Evolutionary conservation across 345 rosid genomes (phyloP).

Genomic region (Boechera retrofracta): DNA sequence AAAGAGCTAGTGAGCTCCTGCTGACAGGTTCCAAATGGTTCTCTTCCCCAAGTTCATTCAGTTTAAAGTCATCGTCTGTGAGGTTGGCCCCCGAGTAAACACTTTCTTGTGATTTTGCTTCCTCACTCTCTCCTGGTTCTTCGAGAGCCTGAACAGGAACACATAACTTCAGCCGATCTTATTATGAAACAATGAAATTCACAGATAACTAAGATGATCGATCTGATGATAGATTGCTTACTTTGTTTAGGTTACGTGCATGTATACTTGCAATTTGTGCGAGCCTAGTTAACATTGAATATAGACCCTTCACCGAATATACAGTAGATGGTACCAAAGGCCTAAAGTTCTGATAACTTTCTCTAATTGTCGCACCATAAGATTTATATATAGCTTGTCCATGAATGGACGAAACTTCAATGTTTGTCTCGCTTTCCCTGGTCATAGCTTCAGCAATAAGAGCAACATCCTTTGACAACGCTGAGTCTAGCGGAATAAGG

Average conservation of each 20-base stretch:
- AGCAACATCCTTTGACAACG: conserved; percentile 81
- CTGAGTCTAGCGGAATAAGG: conserved; percentile 79
- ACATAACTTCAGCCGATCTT: conserved; percentile 4
- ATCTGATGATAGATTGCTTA: conserved; percentile 43
- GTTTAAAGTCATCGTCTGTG: conserved; percentile 51
- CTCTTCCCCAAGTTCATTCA: conserved; percentile 52
- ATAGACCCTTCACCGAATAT: conserved; percentile 65
- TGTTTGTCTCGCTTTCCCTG: conserved; percentile 73
- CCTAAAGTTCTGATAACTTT: conserved; percentile 67
- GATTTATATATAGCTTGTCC: conserved; percentile 95
- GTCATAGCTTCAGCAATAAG: conserved; percentile 84
- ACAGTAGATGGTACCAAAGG: conserved; percentile 63
- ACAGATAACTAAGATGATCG: conserved; percentile 14
- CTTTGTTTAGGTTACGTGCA: conserved; percentile 88
- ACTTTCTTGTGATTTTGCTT: conserved; percentile 61
- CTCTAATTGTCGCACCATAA: conserved; percentile 72
- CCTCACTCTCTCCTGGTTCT: conserved; percentile 64
- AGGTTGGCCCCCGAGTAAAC: conserved; percentile 59
- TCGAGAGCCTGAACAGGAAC: conserved; percentile 65
- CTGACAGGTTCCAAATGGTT: conserved; percentile 51
- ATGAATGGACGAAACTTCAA: conserved; percentile 83
- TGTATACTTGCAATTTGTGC: conserved; percentile 87
- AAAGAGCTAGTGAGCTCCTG: conserved; percentile 51
- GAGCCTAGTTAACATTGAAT: conserved; percentile 69
- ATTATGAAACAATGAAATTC: conserved; percentile 17